These are phyloP conservation scores for Tulasnella sp. DNA, from an alignment of 768 basidiomycete species.

Conservation along the genomic window DNA sequence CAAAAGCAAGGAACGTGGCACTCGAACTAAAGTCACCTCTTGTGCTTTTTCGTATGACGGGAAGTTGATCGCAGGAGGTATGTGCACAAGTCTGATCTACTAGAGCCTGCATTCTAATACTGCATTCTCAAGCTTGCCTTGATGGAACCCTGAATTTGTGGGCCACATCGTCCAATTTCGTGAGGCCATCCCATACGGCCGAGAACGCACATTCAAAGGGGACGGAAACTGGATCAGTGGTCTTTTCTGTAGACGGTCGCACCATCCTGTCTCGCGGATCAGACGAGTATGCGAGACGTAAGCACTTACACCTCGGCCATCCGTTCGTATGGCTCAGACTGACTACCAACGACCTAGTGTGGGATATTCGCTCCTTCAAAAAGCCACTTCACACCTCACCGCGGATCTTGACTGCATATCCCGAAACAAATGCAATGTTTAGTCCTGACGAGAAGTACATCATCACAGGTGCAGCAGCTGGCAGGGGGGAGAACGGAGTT, in stretches of 20 bases:
- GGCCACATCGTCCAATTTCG: slow-evolving; percentile 86
- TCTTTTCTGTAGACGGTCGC: slow-evolving; percentile 78
- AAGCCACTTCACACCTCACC: slow-evolving; percentile 64
- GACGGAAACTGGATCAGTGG: slow-evolving; percentile 74
- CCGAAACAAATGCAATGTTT: slow-evolving; percentile 86
- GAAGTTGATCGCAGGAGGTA: slow-evolving; percentile 79
- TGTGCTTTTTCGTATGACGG: slow-evolving; percentile 87
- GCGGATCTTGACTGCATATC: slow-evolving; percentile 64
- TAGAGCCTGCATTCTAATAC: background rate
- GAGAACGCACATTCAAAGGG: slow-evolving; percentile 81
- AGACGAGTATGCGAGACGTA: slow-evolving; percentile 92
- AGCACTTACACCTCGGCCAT: slow-evolving; percentile 29
- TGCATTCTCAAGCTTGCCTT: slow-evolving; percentile 51
- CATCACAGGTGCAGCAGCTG: slow-evolving; percentile 66
- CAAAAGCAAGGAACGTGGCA: slow-evolving; percentile 89
- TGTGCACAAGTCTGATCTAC: slow-evolving; percentile 21
- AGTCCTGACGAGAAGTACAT: slow-evolving; percentile 88
- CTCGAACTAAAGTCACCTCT: slow-evolving; percentile 78
- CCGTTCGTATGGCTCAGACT: background rate
- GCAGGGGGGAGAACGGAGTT: slow-evolving; percentile 38
- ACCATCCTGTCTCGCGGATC: slow-evolving; percentile 82
- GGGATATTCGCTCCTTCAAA: slow-evolving; percentile 87
- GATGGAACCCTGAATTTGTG: slow-evolving; percentile 93
- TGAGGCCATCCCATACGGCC: slow-evolving; percentile 72
- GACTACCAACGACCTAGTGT: slow-evolving; percentile 43